Conservation (phyloP, 1,284 basidiomycete genomes). For the Vanrija sp. region DNA sequence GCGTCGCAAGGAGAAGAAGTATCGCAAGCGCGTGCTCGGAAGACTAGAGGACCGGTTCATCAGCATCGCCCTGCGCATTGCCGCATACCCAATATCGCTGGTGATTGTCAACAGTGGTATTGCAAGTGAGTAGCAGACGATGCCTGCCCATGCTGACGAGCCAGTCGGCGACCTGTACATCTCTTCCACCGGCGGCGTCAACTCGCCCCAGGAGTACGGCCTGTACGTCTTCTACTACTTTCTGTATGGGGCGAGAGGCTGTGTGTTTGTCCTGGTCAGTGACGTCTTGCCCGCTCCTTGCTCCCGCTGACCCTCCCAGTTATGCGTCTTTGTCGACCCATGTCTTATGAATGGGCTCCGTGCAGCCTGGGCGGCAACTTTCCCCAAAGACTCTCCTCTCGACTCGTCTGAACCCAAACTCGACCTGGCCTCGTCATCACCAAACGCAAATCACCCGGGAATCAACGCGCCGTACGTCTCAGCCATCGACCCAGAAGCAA, state of each 20-base stretch:
- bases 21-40: constrained; percentile 7
- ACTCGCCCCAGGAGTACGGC: constrained; percentile 4
- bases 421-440: not conserved
- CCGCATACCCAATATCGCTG: constrained; percentile 24
- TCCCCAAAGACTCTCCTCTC: not conserved
- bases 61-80: constrained; percentile 22
- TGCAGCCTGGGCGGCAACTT: constrained; percentile 4
- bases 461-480: not conserved
- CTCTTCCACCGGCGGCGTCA: constrained; percentile 8
- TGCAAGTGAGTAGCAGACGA: constrained; percentile 11
- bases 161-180: constrained; percentile 19
- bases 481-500: not conserved
- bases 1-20: not conserved
- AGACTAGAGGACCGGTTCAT: constrained; percentile 20
- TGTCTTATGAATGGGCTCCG: constrained; percentile 9
- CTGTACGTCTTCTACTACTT: constrained; percentile 21
- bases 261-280: constrained; percentile 12
- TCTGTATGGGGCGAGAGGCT: constrained; percentile 15
- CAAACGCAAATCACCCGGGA: not conserved
- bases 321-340: constrained; percentile 14
- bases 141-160: not conserved
- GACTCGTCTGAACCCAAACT: too few relatives aligned
- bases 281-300: not conserved
- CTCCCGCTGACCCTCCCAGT: not conserved
- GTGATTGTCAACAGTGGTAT: constrained; percentile 26